Evolutionary conservation across 805 yeast genomes (phyloP), one percentile per base, ranked within the genome.

Genomic region (Metschnikowia anglica): DNA sequence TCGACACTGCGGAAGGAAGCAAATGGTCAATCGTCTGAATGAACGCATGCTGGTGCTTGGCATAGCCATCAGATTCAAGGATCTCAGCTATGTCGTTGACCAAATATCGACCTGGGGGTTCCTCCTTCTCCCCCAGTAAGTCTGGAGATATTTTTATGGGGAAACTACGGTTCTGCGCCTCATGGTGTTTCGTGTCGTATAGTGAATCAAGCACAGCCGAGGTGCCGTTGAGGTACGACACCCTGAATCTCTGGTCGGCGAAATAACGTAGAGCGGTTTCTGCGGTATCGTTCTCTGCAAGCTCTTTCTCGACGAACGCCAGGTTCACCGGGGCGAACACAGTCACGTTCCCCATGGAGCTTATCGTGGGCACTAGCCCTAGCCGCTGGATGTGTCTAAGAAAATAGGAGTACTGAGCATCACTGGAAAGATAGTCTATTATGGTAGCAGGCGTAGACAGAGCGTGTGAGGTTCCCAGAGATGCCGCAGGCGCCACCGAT

Each of bases 311-410:
- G 4, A 66, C 69, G 60, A 85, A 86, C 1, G 96, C 96, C 51
- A 83, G 80, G 58, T 88, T 88, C 10, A 83, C 74, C 0, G 96
- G 95, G 1, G 95, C 95, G 30, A 85, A 58, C n/a, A 88, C 62
- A 0, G 96, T 86, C 44, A 83, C 77, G 58, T 85, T 83, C 18
- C 66, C 64, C 46, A 83, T 59, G 16, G 64, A 64, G 55, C 85
- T 87, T 24, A 88, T 59, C 30, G 63, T 60, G 2, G 88, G 88
- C 1, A 88, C 68, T 38, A 82, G 61, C 11, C 82, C 89, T 39
- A 72, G 70, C 40, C 74, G 62, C 56, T 87, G 96, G 2, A 88
- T 48, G 16, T 76, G 62, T 39, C 81, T 66, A 30, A 86, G 62
- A 44, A 86, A 81, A 30, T 72, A 72, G 30, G 88, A 79, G 63